phyloP scores from a whole-genome alignment of 345 rosid species.

The Salix exigua region DNA sequence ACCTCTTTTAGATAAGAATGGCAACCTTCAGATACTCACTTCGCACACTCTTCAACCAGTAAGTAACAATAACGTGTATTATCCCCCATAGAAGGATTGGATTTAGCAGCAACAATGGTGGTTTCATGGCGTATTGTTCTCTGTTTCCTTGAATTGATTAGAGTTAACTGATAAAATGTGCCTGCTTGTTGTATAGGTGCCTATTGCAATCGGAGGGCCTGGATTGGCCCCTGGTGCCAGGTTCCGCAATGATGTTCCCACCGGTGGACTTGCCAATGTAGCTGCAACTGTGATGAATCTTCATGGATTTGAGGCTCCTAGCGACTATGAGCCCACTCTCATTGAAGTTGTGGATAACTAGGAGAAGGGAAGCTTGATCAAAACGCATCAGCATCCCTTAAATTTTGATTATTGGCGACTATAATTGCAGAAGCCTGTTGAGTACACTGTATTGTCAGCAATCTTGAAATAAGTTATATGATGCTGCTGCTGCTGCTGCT shows the following conservation, averaged over 20 bases:
- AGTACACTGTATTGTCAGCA: neutral
- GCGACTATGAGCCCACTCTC: constrained; percentile 77
- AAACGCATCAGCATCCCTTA: neutral
- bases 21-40: constrained; percentile 82
- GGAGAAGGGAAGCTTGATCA: neutral
- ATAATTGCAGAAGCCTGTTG: constrained; percentile 5
- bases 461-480: constrained; percentile 6
- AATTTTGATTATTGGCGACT: constrained; percentile 1
- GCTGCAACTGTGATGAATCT: constrained; percentile 97
- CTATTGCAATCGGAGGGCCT: constrained; percentile 94
- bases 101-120: neutral
- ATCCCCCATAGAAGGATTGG: neutral
- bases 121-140: neutral
- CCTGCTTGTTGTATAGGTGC: constrained; percentile 45
- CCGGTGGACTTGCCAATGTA: constrained; percentile 82
- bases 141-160: neutral
- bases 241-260: constrained; percentile 62
- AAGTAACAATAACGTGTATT: constrained; percentile 24
- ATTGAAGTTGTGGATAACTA: constrained; percentile 64
- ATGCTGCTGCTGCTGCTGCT: neutral
- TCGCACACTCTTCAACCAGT: constrained; percentile 95
- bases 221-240: constrained; percentile 61
- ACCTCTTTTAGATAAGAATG: constrained; percentile 62
- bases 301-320: constrained; percentile 81
- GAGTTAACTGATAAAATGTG: neutral